phyloP scores from a whole-genome alignment of 306 rosid genomes.

The Urtica urens region DNA sequence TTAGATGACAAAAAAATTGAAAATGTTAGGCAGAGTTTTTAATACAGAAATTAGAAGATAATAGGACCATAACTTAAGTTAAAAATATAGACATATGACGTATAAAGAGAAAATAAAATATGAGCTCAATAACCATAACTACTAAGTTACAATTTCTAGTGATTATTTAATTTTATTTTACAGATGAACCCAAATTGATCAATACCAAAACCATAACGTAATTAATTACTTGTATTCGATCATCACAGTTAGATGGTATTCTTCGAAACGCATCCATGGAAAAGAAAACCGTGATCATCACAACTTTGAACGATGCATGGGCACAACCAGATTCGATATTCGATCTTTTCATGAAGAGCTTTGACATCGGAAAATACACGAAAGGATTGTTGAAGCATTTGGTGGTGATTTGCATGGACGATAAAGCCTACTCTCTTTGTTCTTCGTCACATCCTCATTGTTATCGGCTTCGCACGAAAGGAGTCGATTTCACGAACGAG shows the following conservation, averaged over 20 bases:
- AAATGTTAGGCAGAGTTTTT: no score
- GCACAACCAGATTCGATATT: conserved; percentile 62
- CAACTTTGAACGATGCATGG: conserved; percentile 87
- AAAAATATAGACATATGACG: no score
- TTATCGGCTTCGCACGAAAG: conserved; percentile 32
- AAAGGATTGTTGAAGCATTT: conserved; percentile 43
- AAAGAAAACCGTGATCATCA: conserved; percentile 48
- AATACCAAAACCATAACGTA: no score
- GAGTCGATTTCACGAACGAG: conserved; percentile 41
- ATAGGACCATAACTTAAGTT: no score
- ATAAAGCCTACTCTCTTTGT: conserved; percentile 61
- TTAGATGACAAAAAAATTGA: no score
- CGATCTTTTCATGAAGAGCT: conserved; percentile 65
- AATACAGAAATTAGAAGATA: no score
- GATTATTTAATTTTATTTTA: background rate
- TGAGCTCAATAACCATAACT: no score
- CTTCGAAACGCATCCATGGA: conserved; percentile 43
- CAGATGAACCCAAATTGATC: background rate
- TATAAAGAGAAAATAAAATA: no score
- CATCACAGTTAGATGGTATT: conserved; percentile 20
- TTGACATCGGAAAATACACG: conserved; percentile 47
- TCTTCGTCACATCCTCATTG: conserved; percentile 50
- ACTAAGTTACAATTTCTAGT: no score
- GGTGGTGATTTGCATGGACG: conserved; percentile 57
- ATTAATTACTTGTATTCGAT: no score